Base-by-base conservation (phyloP, 306 rosid species). In the Malus asiatica region DNA sequence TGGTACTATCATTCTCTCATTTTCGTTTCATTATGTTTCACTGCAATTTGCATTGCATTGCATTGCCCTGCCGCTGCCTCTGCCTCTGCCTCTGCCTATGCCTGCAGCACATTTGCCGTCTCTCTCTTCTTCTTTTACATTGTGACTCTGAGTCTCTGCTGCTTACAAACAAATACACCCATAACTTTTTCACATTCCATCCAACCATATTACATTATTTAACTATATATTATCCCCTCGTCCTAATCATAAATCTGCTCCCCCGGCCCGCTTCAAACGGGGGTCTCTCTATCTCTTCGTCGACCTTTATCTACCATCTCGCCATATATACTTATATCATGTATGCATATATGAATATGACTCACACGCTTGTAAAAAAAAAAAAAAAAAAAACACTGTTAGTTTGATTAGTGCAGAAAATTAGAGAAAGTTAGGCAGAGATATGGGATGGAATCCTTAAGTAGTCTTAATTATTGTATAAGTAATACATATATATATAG, bases 181-280 rank as follows among this genome's bases (percentile, higher is more conserved):
- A 90, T 88, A 83, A 90, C 90, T 85, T 85, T 76, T 83, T 89
- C 90, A 88, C 89, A 88, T 83, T 88, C 86, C 77, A 35, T 80
- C 87, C 83, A 55, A 80, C 83, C 83, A 76, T 80, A 66, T 79
- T 73, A 75, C 25, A 58, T 73, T 84, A 75, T 82, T 83, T 38
- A 32, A 83, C 40, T 58, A 83, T 80, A 48, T 86, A 84, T 89
- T 85, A 80, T 87, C 82, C 65, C 55, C 8, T 57, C 19, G 80
- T 80, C 84, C 89, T 82, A 15, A 48, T 48, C 18, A 48, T 16
- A 5, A 81, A 85, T 85, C 83, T 87, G 87, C 87, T 91, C 90
- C 97, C 96, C 93, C 88, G 0, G 40, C 40, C 40, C 40, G 87
- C 85, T 79, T n/a, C 88, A 79, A 80, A 81, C 90, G 92, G 89